Evolutionary conservation across 2,329 filamentous ascomycete genomes (phyloP), one percentile per base, ranked within the genome.

Genomic region (Colletotrichum destructivum): DNA sequence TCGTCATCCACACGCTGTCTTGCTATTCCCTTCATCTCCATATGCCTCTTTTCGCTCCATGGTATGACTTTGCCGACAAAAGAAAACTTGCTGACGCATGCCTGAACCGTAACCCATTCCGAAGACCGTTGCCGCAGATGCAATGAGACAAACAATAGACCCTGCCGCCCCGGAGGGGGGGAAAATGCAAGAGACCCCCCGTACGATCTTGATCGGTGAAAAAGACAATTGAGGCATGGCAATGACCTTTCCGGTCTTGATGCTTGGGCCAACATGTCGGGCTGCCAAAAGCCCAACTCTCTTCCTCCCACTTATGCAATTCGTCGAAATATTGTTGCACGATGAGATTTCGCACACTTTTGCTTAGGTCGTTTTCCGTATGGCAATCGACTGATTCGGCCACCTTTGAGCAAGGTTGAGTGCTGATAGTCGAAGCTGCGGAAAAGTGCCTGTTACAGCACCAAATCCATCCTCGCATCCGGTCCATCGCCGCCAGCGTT

Each of bases 51-150:
- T 57, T 42, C 13, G 42, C 57, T 63, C 46, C 46, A 59, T 71
- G 65, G 52, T 71, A 71, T 71, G 69, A 54, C 54, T 67, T 38
- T 71, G 65, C 54, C 57, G 69, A 64, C 57, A 60, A 69, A 71
- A 63, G 40, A 47, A 71, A 61, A 64, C 52, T 63, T 69, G 60
- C 49, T 71, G 54, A 69, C 65, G 54, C 54, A 71, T 71, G 69
- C 65, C 69, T 54, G 47, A 69, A 69, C 69, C 69, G 47, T 71
- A 55, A 69, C 54, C 65, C 65, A 69, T 71, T 69, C 66, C 69
- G 51, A 68, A 61, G 51, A 54, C 69, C 69, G 65, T 71, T 71
- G 65, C 59, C 56, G 69, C 69, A 71, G 65, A 71, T 71, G 69
- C 69, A 69, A 64, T 71, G 59, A 71, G 65, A 69, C 60, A 71